Evolutionary conservation across 495 filamentous ascomycete species (phyloP), one percentile per base, ranked within the genome.

Genomic region (Hypoxylon fuscum): DNA sequence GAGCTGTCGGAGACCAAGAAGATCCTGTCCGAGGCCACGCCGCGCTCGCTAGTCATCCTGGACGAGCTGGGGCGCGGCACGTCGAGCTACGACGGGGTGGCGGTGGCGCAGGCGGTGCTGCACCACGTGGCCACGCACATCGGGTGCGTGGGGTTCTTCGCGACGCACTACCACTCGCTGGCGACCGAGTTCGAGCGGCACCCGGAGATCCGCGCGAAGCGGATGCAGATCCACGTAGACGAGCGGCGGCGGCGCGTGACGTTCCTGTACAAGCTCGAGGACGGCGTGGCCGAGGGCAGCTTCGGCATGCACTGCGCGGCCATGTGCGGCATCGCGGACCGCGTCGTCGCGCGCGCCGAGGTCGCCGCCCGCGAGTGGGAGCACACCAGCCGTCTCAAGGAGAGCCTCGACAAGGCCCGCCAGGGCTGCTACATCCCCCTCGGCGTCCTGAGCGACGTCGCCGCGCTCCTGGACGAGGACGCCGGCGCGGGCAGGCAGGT

Each of bases 221-320:
- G 96, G 9, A 99, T 99, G 96, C 87, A 87, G 58, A 98, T 99
- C 54, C 82, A 91, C 42, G 96, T 98, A 14, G 94, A 99, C 66
- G 91, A 96, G n/a, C 83, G 80, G 35, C 82, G 89, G 42, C 81
- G 90, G 22, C 84, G 88, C 11, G 85, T 99, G 23, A 97, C 95
- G 0, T 99, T 98, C 76, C 74, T 99, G 53, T 99, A 99, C 74
- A 95, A 94, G 68, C 82, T 99, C 0, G 96, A 98, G 76, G 84
- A 90, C 17, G 96, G 96, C 6, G 93, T 99, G 34, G 96, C 96
- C 2, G 96, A 98, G 76, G 96, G 96, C 1, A 95, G 90, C 66
- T 98, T 97, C 76, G 96, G 96, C 64, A 99, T 99, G 96, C 96
- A 98, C 73, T 99, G 96, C 72, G 96, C 96, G 1, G 85, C 90